phyloP scores from a whole-genome alignment of 2,329 filamentous ascomycete genomes.

The Pseudogymnoascus sp. region DNA sequence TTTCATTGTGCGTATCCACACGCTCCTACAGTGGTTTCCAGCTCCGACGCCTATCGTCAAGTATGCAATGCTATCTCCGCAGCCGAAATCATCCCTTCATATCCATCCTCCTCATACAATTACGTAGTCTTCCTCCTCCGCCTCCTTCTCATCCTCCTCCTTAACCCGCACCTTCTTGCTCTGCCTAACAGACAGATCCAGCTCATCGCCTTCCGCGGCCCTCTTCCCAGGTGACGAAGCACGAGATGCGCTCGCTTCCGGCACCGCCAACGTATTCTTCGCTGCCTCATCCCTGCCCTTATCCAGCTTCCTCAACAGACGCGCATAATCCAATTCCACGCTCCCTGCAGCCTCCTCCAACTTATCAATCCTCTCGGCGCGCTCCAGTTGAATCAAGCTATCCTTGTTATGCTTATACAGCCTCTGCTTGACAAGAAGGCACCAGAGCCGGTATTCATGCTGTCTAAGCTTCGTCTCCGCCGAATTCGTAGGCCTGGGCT shows the following conservation, averaged over 20 bases:
- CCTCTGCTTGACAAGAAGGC: slow-evolving; percentile 67
- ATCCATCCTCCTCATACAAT: neutral
- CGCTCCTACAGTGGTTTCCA: neutral
- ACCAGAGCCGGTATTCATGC: slow-evolving; percentile 62
- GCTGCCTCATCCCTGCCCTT: slow-evolving; percentile 29
- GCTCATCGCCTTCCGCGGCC: slow-evolving; percentile 35
- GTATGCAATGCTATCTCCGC: neutral
- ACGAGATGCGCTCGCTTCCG: slow-evolving; percentile 37
- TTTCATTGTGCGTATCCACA: neutral
- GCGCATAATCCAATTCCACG: slow-evolving; percentile 67
- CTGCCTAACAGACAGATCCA: slow-evolving; percentile 1
- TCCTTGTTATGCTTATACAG: slow-evolving; percentile 70
- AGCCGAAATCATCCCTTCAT: slow-evolving; percentile 1
- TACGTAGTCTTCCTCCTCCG: neutral
- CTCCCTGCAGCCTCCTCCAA: slow-evolving; percentile 60
- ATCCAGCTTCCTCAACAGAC: slow-evolving; percentile 40
- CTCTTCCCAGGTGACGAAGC: slow-evolving; percentile 28
- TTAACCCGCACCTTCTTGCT: slow-evolving; percentile 12
- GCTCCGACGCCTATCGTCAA: neutral
- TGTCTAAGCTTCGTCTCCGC: slow-evolving; percentile 45
- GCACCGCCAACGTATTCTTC: slow-evolving; percentile 39
- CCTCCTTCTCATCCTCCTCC: neutral
- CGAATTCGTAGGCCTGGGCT: slow-evolving; percentile 34
- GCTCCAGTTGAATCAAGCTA: slow-evolving; percentile 60
- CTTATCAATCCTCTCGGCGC: slow-evolving; percentile 61